Percentiles rank a stretch among this genome's conserved stretches.
phyloP scores from a whole-genome alignment of 257 asterid species.

The Solanum chilense region DNA sequence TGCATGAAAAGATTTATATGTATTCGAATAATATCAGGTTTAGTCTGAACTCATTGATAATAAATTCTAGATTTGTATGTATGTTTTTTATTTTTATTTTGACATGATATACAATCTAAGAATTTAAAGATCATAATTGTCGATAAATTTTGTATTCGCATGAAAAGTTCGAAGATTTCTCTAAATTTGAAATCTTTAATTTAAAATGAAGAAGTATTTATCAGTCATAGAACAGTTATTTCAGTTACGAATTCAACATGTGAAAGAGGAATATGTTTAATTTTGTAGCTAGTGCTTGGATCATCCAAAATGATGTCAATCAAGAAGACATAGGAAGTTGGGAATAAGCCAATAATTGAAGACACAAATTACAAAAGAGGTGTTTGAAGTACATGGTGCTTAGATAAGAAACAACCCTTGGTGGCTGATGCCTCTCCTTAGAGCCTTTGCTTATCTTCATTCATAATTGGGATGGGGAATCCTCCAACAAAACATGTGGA shows the following conservation, averaged over 20 bases:
- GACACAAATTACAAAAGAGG: not conserved
- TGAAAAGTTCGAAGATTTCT: not conserved
- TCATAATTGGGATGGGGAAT: not conserved
- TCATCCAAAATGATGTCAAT: not conserved
- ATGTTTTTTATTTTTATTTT: not conserved
- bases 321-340: not conserved
- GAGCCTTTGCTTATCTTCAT: not conserved
- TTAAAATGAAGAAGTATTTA: not conserved
- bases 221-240: rapidly evolving
- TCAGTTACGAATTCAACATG: not conserved
- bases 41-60: not conserved
- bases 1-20: no score
- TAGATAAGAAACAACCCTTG: not conserved
- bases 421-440: not conserved
- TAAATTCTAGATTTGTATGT: not conserved
- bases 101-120: not conserved
- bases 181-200: no score
- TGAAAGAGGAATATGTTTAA: not conserved
- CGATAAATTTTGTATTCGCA: not conserved
- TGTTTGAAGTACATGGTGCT: not conserved
- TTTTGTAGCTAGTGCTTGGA: not conserved
- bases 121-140: not conserved
- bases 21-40: not conserved
- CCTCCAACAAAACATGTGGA: conserved; percentile 1
- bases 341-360: not conserved